Base-by-base conservation (phyloP, 371 early-diverging fungal species). In the Mortierella sp. region DNA sequence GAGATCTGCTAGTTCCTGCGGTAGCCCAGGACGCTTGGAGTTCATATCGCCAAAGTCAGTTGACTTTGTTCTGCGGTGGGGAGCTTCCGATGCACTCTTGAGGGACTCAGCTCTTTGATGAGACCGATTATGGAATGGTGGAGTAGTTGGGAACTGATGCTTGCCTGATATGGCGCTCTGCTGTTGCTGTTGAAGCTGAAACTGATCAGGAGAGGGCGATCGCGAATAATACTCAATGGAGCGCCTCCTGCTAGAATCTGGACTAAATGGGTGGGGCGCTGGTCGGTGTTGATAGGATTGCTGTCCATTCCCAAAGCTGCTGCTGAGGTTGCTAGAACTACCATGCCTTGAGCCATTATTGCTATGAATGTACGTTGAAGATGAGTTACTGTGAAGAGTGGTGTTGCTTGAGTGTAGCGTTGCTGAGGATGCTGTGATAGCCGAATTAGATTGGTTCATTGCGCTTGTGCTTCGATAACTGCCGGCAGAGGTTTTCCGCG, bases 1-100 rank as follows among this genome's bases (percentile, higher is more conserved):
- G 16, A 66, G 64, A 11, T 79, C 70, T 1, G 63, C 64, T 1
- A 67, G 57, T 22, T 79, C 80, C 45, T 70, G 74, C 0, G 67
- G 63, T 13, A 67, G 53, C 28, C 69, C 55, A 33, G 78, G 78
- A 1, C 80, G 80, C 48, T 78, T 74, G 7, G 64, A 60, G 22
- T 69, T 70, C 68, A 71, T 67, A 4, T 79, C 80, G 15, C 75
- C 75, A 62, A 76, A 80, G 59, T 80, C 80, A 0, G 71, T 70
- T 16, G 80, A 80, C 55, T 71, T 80, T 47, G 80, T 80, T 22
- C 80, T 58, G 33, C 80, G 66, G 52, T 80, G 80, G 7, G 28
- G 64, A 21, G 74, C 11, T 38, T 70, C 71, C n/a, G 53, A 63
- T 3, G 40, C 43, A 16, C 57, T 60, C 40, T 60, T 67, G 40